Conservation (phyloP, 805 yeast genomes). For the Lachancea nothofagi region DNA sequence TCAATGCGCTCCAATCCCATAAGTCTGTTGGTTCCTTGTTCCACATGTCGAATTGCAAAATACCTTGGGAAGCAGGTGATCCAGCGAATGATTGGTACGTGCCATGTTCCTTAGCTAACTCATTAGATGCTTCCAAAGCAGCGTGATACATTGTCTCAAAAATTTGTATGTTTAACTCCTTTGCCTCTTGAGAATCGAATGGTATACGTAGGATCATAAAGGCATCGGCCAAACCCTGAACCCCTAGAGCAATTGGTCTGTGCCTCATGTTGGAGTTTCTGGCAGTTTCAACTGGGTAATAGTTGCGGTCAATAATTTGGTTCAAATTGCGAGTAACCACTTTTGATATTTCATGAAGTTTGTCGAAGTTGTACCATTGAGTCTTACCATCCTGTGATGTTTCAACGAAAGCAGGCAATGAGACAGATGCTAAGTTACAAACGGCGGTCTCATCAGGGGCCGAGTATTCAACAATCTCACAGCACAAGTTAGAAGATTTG, state of each 20-base stretch:
- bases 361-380: conserved; percentile 60
- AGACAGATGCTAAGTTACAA: conserved; percentile 88
- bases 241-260: conserved; percentile 95
- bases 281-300: conserved; percentile 79
- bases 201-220: conserved; percentile 77
- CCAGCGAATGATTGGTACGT: conserved; percentile 69
- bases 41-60: conserved; percentile 87
- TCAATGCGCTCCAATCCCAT: conserved; percentile 81
- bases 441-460: conserved; percentile 92
- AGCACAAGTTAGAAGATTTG: conserved; percentile 89
- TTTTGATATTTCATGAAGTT: conserved; percentile 71
- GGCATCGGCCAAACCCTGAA: conserved; percentile 93
- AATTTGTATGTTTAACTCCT: conserved; percentile 69
- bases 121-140: conserved; percentile 80
- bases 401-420: conserved; percentile 72
- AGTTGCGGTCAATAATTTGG: conserved; percentile 75
- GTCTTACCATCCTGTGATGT: conserved; percentile 40
- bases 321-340: conserved; percentile 75
- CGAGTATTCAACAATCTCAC: conserved; percentile 90
- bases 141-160: conserved; percentile 96
- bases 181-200: conserved; percentile 79
- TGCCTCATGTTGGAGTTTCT: conserved; percentile 69
- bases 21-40: conserved; percentile 65
- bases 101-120: conserved; percentile 67
- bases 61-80: conserved; percentile 86